phyloP scores from a whole-genome alignment of 805 yeast species.

The Sungouiella blattae region DNA sequence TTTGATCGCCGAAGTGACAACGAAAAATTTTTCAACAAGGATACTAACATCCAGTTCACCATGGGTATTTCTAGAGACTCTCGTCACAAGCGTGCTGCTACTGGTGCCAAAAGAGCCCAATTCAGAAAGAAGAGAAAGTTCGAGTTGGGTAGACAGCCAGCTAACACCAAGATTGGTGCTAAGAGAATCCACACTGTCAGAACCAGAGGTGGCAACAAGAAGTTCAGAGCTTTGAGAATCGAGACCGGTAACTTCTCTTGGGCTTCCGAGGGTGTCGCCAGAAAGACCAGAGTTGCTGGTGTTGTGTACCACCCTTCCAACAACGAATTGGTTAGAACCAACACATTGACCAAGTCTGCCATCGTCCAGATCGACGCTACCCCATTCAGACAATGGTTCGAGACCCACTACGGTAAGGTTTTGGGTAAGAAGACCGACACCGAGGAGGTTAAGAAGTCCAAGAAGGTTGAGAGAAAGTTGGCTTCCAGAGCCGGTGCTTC shows the following conservation, averaged over 20 bases:
- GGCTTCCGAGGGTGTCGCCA: constrained; percentile 98
- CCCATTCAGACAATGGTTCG: constrained; percentile 99
- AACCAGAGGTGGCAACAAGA: constrained; percentile 99
- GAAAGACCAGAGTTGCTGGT: constrained; percentile 98
- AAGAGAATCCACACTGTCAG: constrained; percentile 99
- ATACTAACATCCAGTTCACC: constrained; percentile 36
- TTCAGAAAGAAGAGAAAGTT: constrained; percentile 99
- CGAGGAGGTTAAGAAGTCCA: constrained; percentile 64
- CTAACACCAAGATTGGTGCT: constrained; percentile 98
- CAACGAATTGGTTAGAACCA: constrained; percentile 99
- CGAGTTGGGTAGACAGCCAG: constrained; percentile 99
- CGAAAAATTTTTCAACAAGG: background rate
- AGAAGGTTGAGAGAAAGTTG: constrained; percentile 84
- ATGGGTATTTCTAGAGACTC: constrained; percentile 99
- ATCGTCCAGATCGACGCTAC: constrained; percentile 99
- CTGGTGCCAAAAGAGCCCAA: constrained; percentile 99
- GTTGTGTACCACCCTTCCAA: constrained; percentile 99
- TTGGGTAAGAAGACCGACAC: constrained; percentile 78
- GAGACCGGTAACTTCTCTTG: constrained; percentile 99
- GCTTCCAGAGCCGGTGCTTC: constrained; percentile 87
- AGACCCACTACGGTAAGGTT: constrained; percentile 93
- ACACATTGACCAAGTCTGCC: constrained; percentile 98
- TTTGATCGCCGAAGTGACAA: no score
- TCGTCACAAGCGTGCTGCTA: constrained; percentile 99
- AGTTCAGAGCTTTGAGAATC: constrained; percentile 99